Evolutionary conservation across 352 stramenopile species (phyloP).

Genomic region (Phytopythium cucurbitacearum): DNA sequence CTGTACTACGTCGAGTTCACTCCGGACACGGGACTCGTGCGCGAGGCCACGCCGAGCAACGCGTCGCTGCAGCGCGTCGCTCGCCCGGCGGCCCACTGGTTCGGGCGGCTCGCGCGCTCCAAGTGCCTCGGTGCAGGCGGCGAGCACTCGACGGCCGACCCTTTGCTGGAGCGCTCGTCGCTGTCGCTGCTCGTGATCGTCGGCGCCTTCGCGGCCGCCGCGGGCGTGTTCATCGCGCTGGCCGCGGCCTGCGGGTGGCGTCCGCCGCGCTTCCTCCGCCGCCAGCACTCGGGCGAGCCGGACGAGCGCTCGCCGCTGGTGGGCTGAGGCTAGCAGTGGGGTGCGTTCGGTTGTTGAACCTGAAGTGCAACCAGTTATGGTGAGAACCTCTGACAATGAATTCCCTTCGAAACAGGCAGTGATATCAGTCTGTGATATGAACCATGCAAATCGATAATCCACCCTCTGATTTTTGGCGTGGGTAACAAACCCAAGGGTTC

Average conservation of each 20-base stretch:
- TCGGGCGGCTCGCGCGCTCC: slow-evolving; percentile 20
- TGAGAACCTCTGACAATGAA: no score
- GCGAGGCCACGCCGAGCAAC: slow-evolving; percentile 13
- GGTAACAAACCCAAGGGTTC: no score
- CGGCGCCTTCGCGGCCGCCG: background rate
- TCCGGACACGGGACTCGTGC: slow-evolving; percentile 13
- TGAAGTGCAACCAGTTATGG: no score
- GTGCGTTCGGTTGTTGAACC: background rate
- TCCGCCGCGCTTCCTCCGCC: background rate
- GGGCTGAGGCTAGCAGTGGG: background rate
- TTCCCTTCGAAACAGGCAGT: no score
- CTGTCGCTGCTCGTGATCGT: background rate
- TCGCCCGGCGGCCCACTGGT: slow-evolving; percentile 28
- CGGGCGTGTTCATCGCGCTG: background rate
- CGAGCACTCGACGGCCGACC: background rate
- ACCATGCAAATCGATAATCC: no score
- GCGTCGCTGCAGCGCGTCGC: slow-evolving; percentile 19
- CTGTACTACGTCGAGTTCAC: slow-evolving; percentile 46
- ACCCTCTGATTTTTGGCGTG: no score
- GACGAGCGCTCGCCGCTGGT: background rate
- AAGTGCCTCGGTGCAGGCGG: slow-evolving; percentile 19
- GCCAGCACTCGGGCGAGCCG: background rate
- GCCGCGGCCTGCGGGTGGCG: background rate
- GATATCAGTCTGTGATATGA: no score
- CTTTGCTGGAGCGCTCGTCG: background rate